Conservation (phyloP, 2,329 filamentous ascomycete genomes). For the Biscogniauxia mediterranea region DNA sequence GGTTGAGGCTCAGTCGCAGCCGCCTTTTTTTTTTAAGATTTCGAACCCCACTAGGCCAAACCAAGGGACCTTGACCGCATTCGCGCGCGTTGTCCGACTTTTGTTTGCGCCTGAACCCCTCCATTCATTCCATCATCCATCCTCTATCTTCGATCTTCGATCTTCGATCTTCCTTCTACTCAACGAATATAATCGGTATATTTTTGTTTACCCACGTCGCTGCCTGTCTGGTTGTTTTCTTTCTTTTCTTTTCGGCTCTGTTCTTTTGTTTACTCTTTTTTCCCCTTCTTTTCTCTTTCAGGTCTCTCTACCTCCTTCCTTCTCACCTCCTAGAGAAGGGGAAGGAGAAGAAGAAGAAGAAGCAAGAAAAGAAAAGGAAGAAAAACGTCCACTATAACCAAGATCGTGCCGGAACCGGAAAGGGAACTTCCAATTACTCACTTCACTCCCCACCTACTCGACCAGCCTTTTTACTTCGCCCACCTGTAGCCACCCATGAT, state of each 20-base stretch:
- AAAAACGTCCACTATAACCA: not conserved
- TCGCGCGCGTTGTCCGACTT: not conserved
- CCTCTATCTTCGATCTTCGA: not conserved
- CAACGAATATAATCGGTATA: not conserved
- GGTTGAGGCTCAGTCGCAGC: too few species aligned
- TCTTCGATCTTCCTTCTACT: not conserved
- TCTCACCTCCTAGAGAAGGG: too few species aligned
- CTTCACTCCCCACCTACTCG: too few species aligned
- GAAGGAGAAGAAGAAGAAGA: too few species aligned
- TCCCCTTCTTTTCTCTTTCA: not conserved
- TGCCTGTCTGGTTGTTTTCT: not conserved
- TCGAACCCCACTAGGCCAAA: not conserved
- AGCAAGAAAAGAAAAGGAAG: too few species aligned
- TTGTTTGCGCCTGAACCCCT: conserved; percentile 17
- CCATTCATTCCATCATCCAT: conserved; percentile 7
- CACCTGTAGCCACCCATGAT: conserved; percentile 48
- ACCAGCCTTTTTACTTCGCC: not conserved
- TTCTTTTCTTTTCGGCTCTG: not conserved
- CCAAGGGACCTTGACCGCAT: not conserved
- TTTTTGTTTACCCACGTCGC: not conserved
- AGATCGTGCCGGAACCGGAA: not conserved
- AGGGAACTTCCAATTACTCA: not conserved
- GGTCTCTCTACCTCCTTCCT: too few species aligned
- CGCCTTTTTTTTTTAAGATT: not conserved
- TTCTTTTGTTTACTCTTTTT: not conserved